A percentile compares a stretch with the other conserved stretches of the same genome.
Evolutionary conservation across 257 asterid genomes (phyloP).

Genomic region (Solanum raphanifolium): DNA sequence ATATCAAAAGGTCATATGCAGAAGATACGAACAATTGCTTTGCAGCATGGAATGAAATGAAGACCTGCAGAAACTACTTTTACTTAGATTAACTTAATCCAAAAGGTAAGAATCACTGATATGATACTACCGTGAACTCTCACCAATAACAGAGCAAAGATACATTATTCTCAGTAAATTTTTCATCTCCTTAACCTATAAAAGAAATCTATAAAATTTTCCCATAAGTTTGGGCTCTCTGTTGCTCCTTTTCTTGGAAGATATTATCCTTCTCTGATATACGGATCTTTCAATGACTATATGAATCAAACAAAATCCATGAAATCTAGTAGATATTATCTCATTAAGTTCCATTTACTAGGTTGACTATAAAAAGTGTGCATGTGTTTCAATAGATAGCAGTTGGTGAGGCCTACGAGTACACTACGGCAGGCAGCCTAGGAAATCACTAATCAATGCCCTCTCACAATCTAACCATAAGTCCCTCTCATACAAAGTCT

Average conservation of each 20-base stretch:
- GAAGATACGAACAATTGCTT: not conserved
- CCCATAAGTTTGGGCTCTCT: not conserved
- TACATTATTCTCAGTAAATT: not conserved
- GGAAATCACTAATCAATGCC: not conserved
- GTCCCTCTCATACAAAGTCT: not conserved
- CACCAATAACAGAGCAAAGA: not conserved
- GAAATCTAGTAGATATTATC: not conserved
- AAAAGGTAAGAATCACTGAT: not conserved
- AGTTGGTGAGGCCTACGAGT: not conserved
- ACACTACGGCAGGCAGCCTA: not conserved
- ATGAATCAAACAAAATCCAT: not conserved
- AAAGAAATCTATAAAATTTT: not conserved
- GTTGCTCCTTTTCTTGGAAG: not conserved
- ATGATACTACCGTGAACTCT: not conserved
- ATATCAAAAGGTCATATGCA: not conserved
- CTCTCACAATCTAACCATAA: not conserved
- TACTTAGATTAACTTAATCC: not conserved
- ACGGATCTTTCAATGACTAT: not conserved
- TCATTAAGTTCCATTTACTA: not conserved
- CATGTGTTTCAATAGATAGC: not conserved
- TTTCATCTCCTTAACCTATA: not conserved
- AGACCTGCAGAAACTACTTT: not conserved
- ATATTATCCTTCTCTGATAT: not conserved
- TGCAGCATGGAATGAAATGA: not conserved
- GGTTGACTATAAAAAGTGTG: not conserved